phyloP scores from a whole-genome alignment of 768 basidiomycete genomes.

The Strobilomyces echinocephalus region DNA sequence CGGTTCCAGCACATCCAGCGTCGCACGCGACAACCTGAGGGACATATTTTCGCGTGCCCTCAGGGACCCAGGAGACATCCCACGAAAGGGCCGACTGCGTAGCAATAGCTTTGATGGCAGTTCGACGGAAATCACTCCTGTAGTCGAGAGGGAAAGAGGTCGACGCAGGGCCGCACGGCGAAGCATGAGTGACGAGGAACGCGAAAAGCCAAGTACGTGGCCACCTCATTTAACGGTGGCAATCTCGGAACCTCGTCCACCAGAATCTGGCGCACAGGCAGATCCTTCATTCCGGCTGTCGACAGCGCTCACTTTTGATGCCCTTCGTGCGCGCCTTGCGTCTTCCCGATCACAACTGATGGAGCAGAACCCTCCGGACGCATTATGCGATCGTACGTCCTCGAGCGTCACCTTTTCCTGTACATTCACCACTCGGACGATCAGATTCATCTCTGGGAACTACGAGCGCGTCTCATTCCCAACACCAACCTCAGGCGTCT shows the following conservation, averaged over 20 bases:
- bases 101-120: slow-evolving; percentile 59
- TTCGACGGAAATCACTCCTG: slow-evolving; percentile 54
- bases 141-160: slow-evolving; percentile 37
- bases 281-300: slow-evolving; percentile 39
- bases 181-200: slow-evolving; percentile 68
- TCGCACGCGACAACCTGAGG: slow-evolving; percentile 55
- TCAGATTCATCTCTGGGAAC: slow-evolving; percentile 17
- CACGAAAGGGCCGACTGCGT: slow-evolving; percentile 47
- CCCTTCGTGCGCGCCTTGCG: slow-evolving; percentile 42
- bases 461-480: slow-evolving; percentile 9
- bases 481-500: slow-evolving; percentile 22
- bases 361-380: slow-evolving; percentile 32
- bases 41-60: slow-evolving; percentile 63
- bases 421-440: slow-evolving; percentile 2
- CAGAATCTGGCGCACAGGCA: slow-evolving; percentile 25
- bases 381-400: slow-evolving; percentile 35
- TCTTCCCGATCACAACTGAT: slow-evolving; percentile 35
- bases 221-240: slow-evolving; percentile 6
- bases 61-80: slow-evolving; percentile 60
- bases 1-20: slow-evolving; percentile 36
- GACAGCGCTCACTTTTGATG: slow-evolving; percentile 44
- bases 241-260: slow-evolving; percentile 1
- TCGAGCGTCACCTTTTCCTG: neutral
- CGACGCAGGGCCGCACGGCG: slow-evolving; percentile 48
- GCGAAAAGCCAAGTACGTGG: slow-evolving; percentile 50